phyloP scores from a whole-genome alignment of 305 asterid species.

The Salvia sclarea region DNA sequence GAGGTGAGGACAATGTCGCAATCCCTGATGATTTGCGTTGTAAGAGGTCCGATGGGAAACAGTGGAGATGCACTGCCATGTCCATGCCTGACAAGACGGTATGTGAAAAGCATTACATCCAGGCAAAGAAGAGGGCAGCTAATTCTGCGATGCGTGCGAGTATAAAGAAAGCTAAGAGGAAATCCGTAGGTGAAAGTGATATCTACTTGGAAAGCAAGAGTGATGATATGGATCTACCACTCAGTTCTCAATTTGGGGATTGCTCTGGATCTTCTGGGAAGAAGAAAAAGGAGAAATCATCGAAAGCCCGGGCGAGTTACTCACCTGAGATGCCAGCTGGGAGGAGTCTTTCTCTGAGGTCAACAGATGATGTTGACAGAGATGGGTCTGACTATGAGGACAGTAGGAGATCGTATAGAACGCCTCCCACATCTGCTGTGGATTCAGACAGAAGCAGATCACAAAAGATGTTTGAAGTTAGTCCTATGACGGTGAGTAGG shows the following conservation, averaged over 20 bases:
- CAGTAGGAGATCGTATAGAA: slow-evolving; percentile 57
- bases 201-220: slow-evolving; percentile 86
- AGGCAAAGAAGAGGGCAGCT: slow-evolving; percentile 99
- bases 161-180: slow-evolving; percentile 75
- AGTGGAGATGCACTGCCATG: slow-evolving; percentile 99
- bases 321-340: slow-evolving; percentile 75
- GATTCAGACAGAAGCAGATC: slow-evolving; percentile 78
- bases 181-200: slow-evolving; percentile 68
- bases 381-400: slow-evolving; percentile 73
- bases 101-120: slow-evolving; percentile 97
- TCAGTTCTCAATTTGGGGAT: slow-evolving; percentile 66
- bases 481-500: slow-evolving; percentile 69
- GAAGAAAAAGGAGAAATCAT: slow-evolving; percentile 62
- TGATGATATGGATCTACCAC: slow-evolving; percentile 90
- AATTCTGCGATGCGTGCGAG: slow-evolving; percentile 96
- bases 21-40: slow-evolving; percentile 97
- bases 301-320: slow-evolving; percentile 50
- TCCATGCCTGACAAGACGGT: slow-evolving; percentile 99
- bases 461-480: slow-evolving; percentile 58
- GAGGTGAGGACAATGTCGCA: slow-evolving; percentile 76
- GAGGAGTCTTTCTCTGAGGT: slow-evolving; percentile 57
- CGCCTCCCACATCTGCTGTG: slow-evolving; percentile 69
- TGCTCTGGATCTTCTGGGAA: slow-evolving; percentile 68
- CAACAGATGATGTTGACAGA: slow-evolving; percentile 63
- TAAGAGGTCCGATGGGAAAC: slow-evolving; percentile 99